Base-by-base conservation (phyloP, 306 rosid species). In the Cicer yamashitae region DNA sequence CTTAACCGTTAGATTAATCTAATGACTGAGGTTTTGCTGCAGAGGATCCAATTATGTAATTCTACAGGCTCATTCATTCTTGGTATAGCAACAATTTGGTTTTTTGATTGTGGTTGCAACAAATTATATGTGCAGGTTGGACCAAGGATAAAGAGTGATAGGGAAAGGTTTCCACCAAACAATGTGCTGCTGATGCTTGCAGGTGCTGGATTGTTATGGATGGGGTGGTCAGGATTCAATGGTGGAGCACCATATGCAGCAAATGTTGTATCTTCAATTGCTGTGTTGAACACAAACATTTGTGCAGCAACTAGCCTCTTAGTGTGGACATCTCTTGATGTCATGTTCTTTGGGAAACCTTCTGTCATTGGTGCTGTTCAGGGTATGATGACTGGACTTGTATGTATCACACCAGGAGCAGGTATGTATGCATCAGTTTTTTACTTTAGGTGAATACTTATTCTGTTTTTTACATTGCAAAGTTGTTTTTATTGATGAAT, bases 331-430 rank as follows among this genome's bases (percentile, higher is more conserved):
- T 18, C 80, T 63, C 79, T 93, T 30, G 98, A 93, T 37, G 98
- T 93, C 6, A 56, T 85, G 6, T 89, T 86, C 84, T 93, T 93
- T 12, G 98, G 96, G 9, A 93, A 86, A 73, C 99, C 96, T 0
- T 92, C 99, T 1, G 99, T 94, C 63, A 91, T 94, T 39, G 99
- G 99, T 7, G 99, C 97, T 7, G 93, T 94, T 34, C 97, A 94
- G 85, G 99, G 99, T 11, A 94, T 94, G 99, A 90, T 92, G 94
- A 94, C 99, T 1, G 99, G 99, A 15, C 94, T 94, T 1, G 97
- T 79, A 2, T 94, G 99, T 79, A 88, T 94, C 73, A 94, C 99
- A 0, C 99, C 99, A 2, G 99, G 97, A 40, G 99, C 97, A 70
- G 97, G 96, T 89, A 83, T n/a, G 0, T 77, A 73, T 8, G 0